phyloP scores from a whole-genome alignment of 306 rosid genomes.

The Canavalia gladiata region DNA sequence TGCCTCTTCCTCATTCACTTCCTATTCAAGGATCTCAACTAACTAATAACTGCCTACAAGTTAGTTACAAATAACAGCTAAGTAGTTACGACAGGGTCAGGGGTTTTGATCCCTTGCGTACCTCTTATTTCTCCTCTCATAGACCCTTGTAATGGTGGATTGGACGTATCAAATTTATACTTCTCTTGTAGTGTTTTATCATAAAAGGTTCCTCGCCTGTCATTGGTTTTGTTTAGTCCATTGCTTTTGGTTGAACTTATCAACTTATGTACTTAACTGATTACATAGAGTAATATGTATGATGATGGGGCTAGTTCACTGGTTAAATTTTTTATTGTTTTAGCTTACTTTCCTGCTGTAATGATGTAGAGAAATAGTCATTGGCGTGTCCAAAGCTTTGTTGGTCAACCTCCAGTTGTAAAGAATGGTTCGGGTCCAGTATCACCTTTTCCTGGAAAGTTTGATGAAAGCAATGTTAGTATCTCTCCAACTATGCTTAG shows the following conservation, averaged over 20 bases:
- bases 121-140: too few species aligned
- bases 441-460: conserved; percentile 76
- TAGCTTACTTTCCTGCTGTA: conserved; percentile 43
- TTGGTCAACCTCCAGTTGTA: conserved; percentile 70
- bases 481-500: conserved; percentile 69
- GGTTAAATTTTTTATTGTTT: conserved; percentile 28
- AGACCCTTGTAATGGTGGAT: too few species aligned
- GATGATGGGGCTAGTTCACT: conserved; percentile 26
- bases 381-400: conserved; percentile 90
- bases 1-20: too few species aligned
- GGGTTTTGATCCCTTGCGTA: too few species aligned
- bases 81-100: too few species aligned
- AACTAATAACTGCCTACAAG: too few species aligned
- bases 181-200: conserved; percentile 11
- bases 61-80: too few species aligned
- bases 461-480: conserved; percentile 75
- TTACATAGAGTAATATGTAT: conserved; percentile 25
- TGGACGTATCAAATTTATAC: neutral
- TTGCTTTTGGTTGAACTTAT: conserved; percentile 31
- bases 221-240: neutral
- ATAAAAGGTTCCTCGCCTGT: neutral
- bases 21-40: too few species aligned
- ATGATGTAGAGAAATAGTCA: conserved; percentile 91
- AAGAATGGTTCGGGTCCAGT: conserved; percentile 75
- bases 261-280: conserved; percentile 29